A percentile compares a stretch with the other conserved stretches of the same genome.
These are phyloP conservation scores for Candida mesenterica DNA, from an alignment of 1,139 yeast genomes.

Conservation along the genomic window DNA sequence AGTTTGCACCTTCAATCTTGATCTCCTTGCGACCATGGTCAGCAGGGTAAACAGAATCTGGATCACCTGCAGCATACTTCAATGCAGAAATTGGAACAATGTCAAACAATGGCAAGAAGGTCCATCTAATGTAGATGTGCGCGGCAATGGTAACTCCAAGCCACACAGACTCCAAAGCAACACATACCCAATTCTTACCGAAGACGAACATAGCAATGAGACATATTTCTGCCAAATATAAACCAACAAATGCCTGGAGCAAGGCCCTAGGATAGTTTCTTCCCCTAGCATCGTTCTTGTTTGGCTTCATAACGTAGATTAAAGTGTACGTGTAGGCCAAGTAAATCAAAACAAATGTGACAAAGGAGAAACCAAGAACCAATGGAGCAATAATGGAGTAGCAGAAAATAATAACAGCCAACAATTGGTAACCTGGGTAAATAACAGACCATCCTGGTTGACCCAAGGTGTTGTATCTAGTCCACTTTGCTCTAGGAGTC, in stretches of 20 bases:
- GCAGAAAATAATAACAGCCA: conserved; percentile 38
- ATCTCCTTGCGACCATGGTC: conserved; percentile 68
- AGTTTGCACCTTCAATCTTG: conserved; percentile 50
- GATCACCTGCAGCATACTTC: conserved; percentile 55
- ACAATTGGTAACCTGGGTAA: conserved; percentile 41
- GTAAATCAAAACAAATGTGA: conserved; percentile 48
- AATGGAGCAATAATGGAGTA: conserved; percentile 47
- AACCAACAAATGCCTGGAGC: conserved; percentile 62
- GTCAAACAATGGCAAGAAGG: conserved; percentile 60
- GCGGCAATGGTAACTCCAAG: conserved; percentile 50
- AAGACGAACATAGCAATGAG: conserved; percentile 66
- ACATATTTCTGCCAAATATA: conserved; percentile 67
- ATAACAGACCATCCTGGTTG: conserved; percentile 42
- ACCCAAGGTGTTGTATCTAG: conserved; percentile 39
- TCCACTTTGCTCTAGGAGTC: conserved; percentile 47
- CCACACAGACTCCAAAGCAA: conserved; percentile 58
- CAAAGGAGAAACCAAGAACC: conserved; percentile 46
- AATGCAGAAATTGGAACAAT: conserved; percentile 76
- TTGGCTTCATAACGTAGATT: conserved; percentile 57
- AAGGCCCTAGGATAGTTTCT: conserved; percentile 64
- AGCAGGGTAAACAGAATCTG: conserved; percentile 48
- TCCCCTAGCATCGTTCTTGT: conserved; percentile 58
- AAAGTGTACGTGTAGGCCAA: conserved; percentile 59
- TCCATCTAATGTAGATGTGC: conserved; percentile 57
- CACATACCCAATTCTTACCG: conserved; percentile 71